A percentile compares a stretch with the other conserved stretches of the same genome.
Conservation (phyloP, 805 yeast genomes). For the Metschnikowia gelsemii region DNA sequence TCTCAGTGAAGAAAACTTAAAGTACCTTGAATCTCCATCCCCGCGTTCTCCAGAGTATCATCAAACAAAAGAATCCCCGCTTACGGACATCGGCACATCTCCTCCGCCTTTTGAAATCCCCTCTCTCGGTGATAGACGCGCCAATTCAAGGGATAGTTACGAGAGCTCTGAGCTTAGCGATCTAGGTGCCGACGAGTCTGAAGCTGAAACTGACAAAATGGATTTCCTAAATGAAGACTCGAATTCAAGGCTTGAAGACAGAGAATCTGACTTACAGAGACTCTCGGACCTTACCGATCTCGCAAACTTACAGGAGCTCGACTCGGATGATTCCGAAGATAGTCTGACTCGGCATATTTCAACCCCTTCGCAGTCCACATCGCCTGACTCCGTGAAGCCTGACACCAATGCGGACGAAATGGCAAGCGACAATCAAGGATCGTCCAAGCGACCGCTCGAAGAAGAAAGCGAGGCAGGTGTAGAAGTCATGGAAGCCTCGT, state of each 20-base stretch:
- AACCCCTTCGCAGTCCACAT: neutral
- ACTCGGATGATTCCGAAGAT: constrained; percentile 32
- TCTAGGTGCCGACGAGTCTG: constrained; percentile 64
- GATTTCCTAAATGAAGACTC: constrained; percentile 47
- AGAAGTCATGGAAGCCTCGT: constrained; percentile 4
- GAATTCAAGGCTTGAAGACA: constrained; percentile 22
- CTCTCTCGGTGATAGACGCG: constrained; percentile 13
- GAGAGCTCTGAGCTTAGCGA: constrained; percentile 50
- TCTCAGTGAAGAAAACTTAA: constrained; percentile 9
- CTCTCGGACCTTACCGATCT: constrained; percentile 44
- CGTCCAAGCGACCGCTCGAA: constrained; percentile 7
- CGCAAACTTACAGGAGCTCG: constrained; percentile 40
- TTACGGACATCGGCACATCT: constrained; percentile 42
- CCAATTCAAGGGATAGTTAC: constrained; percentile 25
- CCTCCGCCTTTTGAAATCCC: constrained; percentile 38
- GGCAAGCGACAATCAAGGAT: neutral
- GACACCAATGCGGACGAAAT: neutral
- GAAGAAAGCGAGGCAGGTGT: constrained; percentile 14
- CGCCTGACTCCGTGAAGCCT: neutral
- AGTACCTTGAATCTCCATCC: constrained; percentile 8
- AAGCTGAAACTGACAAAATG: constrained; percentile 90
- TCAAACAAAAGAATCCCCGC: constrained; percentile 36
- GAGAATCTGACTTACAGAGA: constrained; percentile 36
- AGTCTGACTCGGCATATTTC: neutral
- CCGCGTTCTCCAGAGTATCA: constrained; percentile 11